phyloP scores from a whole-genome alignment of 2,329 filamentous ascomycete genomes.

The Conoideocrella luteorostrata region DNA sequence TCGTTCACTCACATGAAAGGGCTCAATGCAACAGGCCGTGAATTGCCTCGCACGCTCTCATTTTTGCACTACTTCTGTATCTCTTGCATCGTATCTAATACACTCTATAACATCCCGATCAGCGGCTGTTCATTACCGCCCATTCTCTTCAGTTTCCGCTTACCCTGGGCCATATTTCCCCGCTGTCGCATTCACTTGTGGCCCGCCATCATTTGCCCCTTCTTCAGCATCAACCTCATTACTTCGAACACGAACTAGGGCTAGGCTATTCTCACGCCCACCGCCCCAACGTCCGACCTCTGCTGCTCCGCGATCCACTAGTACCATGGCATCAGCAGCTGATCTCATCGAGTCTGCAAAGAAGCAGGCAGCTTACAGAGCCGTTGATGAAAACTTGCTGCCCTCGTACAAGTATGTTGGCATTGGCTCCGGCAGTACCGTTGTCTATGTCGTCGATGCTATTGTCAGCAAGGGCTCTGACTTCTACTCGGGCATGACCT shows the following conservation, averaged over 20 bases:
- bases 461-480: conserved; percentile 56
- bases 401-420: conserved; percentile 59
- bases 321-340: conserved; percentile 29
- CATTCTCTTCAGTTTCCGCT: background rate
- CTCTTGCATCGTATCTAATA: no score
- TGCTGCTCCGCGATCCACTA: conserved; percentile 2
- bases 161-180: no score
- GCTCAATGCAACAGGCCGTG: background rate
- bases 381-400: conserved; percentile 66
- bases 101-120: no score
- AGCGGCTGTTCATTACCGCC: background rate
- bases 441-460: conserved; percentile 79
- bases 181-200: no score
- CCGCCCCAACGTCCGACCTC: background rate
- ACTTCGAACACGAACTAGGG: background rate
- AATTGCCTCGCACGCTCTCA: background rate
- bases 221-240: background rate
- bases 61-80: background rate
- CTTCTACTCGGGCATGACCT: conserved; percentile 62
- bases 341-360: conserved; percentile 64
- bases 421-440: conserved; percentile 76
- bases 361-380: conserved; percentile 65
- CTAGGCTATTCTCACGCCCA: background rate
- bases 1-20: background rate
- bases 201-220: background rate